Evolutionary conservation across 139 green algal species (phyloP).

Genomic region (Klebsormidium nitens): DNA sequence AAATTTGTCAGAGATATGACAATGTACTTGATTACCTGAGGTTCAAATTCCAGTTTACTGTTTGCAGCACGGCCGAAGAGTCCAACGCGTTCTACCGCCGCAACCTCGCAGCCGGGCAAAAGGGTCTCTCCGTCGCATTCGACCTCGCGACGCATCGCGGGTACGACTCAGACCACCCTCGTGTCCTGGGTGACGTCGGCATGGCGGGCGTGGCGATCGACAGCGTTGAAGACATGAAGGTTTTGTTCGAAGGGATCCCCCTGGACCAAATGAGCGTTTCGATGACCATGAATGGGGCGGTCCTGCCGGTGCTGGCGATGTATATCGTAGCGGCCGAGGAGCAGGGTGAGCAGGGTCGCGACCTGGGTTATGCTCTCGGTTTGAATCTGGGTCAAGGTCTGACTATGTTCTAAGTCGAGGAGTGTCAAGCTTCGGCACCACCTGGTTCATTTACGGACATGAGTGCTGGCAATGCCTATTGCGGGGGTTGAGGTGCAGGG

Average conservation of each 20-base stretch:
- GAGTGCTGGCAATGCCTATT: background rate
- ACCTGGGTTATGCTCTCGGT: too few species aligned
- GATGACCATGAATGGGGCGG: conserved; percentile 75
- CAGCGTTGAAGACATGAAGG: conserved; percentile 66
- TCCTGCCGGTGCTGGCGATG: conserved; percentile 62
- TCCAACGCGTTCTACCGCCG: conserved; percentile 64
- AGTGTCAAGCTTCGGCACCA: too few species aligned
- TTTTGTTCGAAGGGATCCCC: conserved; percentile 63
- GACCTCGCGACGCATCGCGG: conserved; percentile 66
- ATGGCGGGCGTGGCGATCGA: conserved; percentile 71
- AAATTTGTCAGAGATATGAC: too few species aligned
- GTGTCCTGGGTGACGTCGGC: conserved; percentile 62
- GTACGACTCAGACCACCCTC: conserved; percentile 65
- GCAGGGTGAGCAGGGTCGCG: conserved; percentile 39
- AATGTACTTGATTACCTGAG: too few species aligned
- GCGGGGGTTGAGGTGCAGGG: background rate
- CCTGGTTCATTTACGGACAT: too few species aligned
- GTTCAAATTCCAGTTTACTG: conserved; percentile 3
- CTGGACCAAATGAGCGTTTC: conserved; percentile 59
- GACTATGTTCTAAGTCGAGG: too few species aligned
- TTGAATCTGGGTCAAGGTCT: too few species aligned
- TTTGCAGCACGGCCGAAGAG: conserved; percentile 58
- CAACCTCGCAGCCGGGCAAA: conserved; percentile 55
- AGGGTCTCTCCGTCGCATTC: conserved; percentile 64
- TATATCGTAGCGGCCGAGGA: conserved; percentile 63